phyloP scores from a whole-genome alignment of 441 rosid genomes.

The Gossypium davidsonii region DNA sequence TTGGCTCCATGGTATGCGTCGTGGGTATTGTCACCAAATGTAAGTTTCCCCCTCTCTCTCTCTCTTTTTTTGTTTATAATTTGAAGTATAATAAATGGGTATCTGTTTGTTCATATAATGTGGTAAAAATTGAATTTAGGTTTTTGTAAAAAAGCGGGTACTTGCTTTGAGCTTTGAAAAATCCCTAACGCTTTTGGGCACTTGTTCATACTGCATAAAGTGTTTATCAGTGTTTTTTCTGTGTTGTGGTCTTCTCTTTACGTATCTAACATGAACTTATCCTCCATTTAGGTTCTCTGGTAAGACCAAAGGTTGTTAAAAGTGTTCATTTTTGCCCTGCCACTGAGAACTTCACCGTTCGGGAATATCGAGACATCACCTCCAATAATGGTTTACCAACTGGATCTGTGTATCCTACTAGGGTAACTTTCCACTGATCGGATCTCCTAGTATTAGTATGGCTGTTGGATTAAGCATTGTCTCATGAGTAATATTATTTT shows the following conservation, averaged over 20 bases:
- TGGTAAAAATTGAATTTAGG: background rate
- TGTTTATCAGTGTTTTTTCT: background rate
- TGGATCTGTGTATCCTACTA: conserved; percentile 94
- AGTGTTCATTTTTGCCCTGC: conserved; percentile 93
- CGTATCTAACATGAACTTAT: background rate
- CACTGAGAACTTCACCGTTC: conserved; percentile 60
- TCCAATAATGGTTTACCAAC: conserved; percentile 88
- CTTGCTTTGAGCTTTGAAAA: background rate
- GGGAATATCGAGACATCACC: conserved; percentile 92
- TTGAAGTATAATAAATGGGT: background rate
- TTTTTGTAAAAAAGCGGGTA: background rate
- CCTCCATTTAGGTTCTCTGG: conserved; percentile 73
- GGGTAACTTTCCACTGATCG: conserved; percentile 44
- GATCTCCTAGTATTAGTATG: conserved; percentile 3
- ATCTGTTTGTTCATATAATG: background rate
- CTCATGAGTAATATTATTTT: conserved; percentile 19
- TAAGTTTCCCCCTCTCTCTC: conserved; percentile 15
- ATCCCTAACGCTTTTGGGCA: background rate
- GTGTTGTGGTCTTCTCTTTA: background rate
- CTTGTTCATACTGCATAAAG: background rate
- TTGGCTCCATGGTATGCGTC: conserved; percentile 93
- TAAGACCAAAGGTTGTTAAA: conserved; percentile 95
- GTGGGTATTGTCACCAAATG: conserved; percentile 97
- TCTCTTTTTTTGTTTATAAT: background rate
- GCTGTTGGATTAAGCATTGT: conserved; percentile 8